Evolutionary conservation across 768 basidiomycete genomes (phyloP), one percentile per base, ranked within the genome.

Genomic region (Tulasnella sp.): DNA sequence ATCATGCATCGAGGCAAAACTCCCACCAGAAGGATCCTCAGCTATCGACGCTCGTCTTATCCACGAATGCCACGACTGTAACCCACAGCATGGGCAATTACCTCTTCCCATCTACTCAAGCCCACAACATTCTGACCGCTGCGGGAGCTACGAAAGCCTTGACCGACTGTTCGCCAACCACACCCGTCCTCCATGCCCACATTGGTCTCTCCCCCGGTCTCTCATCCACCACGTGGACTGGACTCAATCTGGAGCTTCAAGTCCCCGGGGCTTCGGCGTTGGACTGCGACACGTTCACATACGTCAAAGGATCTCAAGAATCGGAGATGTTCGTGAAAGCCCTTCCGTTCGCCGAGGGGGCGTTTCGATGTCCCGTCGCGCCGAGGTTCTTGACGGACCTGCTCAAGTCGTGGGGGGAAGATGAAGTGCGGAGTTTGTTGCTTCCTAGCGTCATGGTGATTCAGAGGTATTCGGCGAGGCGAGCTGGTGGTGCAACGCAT

Each of bases 401-500:
- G 15, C 54, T 56, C 1, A 32, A 42, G n/a, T 21, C 43, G 41
- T 56, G 54, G 54, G 41, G 38, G 26, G 23, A 32, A 4, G 54
- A 56, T 9, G 27, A 30, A 23, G 15, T 10, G 34, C 41, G 54
- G 29, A 42, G 42, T 19, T 41, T 17, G 34, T 30, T 56, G 23
- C 27, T 56, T n/a, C 54, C 54, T 23, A 42, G 44, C 19, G 44
- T 56, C 17, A 42, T 43, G 24, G 29, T 56, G 41, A 43, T 56
- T 13, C 55, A 56, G 23, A 56, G 55, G 55, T 56, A 27, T 26
- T 29, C 19, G 42, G 42, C 55, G n/a, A 44, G 43, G 55, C 41
- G 29, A 15, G 43, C 38, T 11, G 32, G 30, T 4, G 38, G 55
- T 15, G 34, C 15, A 15, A 7, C 34, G 15, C 7, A 38, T 15